Percentiles rank a stretch among this genome's conserved stretches.
Evolutionary conservation across 805 yeast species (phyloP).

Genomic region (Yarrowia porcina): DNA sequence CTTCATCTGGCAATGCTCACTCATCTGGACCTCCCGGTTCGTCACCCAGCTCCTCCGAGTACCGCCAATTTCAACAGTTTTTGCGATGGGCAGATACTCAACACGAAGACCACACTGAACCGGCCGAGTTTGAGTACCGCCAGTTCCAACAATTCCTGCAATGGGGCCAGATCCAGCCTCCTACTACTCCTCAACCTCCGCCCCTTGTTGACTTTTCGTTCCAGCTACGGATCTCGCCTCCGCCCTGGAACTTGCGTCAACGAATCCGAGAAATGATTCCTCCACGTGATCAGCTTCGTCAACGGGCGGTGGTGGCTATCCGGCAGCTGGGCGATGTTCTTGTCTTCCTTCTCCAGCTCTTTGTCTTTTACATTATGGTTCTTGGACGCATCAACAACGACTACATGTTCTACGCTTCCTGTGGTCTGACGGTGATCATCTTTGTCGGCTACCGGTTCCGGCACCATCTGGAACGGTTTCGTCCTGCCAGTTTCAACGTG

Average conservation of each 20-base stretch:
- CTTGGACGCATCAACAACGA: constrained; percentile 18
- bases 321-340: constrained; percentile 6
- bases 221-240: neutral
- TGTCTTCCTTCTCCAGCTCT: constrained; percentile 9
- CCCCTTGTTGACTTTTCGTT: constrained; percentile 3
- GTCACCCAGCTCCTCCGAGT: no score
- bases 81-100: constrained; percentile 16
- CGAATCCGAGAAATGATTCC: constrained; percentile 5
- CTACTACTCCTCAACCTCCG: neutral
- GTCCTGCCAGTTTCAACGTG: constrained; percentile 11
- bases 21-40: no score
- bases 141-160: constrained; percentile 18
- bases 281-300: neutral
- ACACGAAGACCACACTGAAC: constrained; percentile 2
- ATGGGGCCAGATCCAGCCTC: constrained; percentile 9
- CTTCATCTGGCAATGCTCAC: no score
- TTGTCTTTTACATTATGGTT: constrained; percentile 19
- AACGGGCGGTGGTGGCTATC: neutral
- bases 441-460: constrained; percentile 15
- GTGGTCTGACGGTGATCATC: constrained; percentile 6
- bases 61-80: constrained; percentile 22
- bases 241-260: constrained; percentile 14
- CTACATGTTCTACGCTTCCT: constrained; percentile 21
- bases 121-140: constrained; percentile 12
- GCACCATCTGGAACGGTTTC: constrained; percentile 13